Conservation (phyloP, 139 green algal species). For the Chlorella sp. region DNA sequence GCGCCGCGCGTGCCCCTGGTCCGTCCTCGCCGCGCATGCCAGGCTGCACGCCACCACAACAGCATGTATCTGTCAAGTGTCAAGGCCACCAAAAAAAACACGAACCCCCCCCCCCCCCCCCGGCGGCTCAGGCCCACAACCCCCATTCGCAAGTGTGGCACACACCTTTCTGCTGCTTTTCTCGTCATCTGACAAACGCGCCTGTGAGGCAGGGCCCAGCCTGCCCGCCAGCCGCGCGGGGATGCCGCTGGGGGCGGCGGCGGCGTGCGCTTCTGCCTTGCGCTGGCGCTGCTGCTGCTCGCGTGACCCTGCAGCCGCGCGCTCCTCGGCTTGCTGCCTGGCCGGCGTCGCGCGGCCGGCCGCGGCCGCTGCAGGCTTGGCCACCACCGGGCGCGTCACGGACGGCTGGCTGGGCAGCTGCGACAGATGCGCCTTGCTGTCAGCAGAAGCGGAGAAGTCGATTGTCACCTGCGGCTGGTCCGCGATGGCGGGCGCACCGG, state of each 20-base stretch:
- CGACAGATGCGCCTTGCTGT: not conserved
- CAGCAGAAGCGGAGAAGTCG: no score
- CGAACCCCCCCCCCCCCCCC: no score
- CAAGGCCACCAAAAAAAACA: not conserved
- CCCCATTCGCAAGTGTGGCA: no score
- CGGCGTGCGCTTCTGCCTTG: not conserved
- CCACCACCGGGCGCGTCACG: not conserved
- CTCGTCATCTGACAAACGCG: not conserved
- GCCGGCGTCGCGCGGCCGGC: not conserved
- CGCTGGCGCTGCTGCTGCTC: not conserved
- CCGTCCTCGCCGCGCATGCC: not conserved
- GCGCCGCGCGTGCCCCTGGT: not conserved
- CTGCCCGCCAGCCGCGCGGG: conserved; percentile 15
- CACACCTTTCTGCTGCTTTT: conserved; percentile 7
- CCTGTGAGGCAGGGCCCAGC: not conserved
- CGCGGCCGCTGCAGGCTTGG: not conserved
- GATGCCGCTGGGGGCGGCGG: conserved; percentile 1
- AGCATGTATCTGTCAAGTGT: not conserved
- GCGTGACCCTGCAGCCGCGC: no score
- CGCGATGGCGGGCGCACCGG: no score
- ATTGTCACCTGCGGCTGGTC: no score
- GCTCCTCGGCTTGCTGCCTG: no score
- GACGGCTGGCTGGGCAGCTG: not conserved
- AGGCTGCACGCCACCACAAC: not conserved
- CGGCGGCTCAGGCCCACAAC: no score